Conservation (phyloP, 768 basidiomycete species). For the Kockovaella imperatae region DNA sequence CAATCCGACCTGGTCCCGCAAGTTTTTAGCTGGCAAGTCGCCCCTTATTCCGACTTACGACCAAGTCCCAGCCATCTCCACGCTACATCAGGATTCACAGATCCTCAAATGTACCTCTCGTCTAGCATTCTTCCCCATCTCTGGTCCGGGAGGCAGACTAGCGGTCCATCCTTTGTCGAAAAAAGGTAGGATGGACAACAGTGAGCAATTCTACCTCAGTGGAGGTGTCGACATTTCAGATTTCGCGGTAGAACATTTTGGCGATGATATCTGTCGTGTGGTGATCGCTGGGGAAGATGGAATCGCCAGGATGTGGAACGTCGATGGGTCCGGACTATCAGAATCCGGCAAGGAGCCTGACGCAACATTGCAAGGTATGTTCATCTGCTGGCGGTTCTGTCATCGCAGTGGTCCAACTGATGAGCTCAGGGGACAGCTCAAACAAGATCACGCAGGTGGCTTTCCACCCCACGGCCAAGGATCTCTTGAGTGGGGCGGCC, state of each 20-base stretch:
- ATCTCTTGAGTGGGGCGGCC: slow-evolving; percentile 37
- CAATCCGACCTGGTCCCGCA: slow-evolving; percentile 44
- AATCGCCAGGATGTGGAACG: slow-evolving; percentile 36
- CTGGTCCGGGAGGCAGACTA: slow-evolving; percentile 45
- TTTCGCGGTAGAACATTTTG: slow-evolving; percentile 40
- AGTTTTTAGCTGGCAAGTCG: slow-evolving; percentile 45
- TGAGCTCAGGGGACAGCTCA: slow-evolving; percentile 34
- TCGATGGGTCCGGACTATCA: slow-evolving; percentile 22
- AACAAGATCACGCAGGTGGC: slow-evolving; percentile 40
- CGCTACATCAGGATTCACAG: slow-evolving; percentile 38
- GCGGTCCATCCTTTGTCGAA: slow-evolving; percentile 37
- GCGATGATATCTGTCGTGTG: slow-evolving; percentile 11
- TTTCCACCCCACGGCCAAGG: slow-evolving; percentile 42
- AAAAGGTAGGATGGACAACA: slow-evolving; percentile 41
- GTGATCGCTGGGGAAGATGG: slow-evolving; percentile 44
- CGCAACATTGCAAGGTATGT: slow-evolving; percentile 34
- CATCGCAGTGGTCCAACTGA: too few species aligned
- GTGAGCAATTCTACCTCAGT: slow-evolving; percentile 29
- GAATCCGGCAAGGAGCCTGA: slow-evolving; percentile 25
- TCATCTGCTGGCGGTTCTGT: background rate
- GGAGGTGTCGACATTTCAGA: slow-evolving; percentile 41
- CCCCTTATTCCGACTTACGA: slow-evolving; percentile 45
- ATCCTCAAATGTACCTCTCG: slow-evolving; percentile 38
- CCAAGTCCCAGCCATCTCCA: slow-evolving; percentile 38
- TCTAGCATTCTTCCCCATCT: slow-evolving; percentile 45